phyloP scores from a whole-genome alignment of 306 rosid genomes.

The Corylus heterophylla region DNA sequence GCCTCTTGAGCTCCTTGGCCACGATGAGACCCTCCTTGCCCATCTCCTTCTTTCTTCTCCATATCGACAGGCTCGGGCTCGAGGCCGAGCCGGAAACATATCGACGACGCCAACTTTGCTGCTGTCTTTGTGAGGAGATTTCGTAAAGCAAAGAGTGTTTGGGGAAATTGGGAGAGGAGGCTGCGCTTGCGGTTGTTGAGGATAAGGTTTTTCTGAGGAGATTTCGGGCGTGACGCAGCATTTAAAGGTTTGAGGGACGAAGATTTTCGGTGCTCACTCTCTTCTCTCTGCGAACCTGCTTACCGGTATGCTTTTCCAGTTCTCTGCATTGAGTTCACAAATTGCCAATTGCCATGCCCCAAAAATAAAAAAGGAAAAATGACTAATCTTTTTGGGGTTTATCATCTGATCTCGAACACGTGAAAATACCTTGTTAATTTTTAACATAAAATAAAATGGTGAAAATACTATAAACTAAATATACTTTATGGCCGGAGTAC shows the following conservation, averaged over 20 bases:
- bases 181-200: background rate
- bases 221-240: constrained; percentile 30
- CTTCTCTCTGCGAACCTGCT: background rate
- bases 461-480: too few relatives aligned
- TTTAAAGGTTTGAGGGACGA: background rate
- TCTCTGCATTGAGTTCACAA: too few relatives aligned
- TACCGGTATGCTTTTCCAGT: too few relatives aligned
- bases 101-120: constrained; percentile 10
- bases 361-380: too few relatives aligned
- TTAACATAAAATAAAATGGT: too few relatives aligned
- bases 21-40: constrained; percentile 78
- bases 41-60: constrained; percentile 94
- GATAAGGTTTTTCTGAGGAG: constrained; percentile 28
- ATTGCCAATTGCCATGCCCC: too few relatives aligned
- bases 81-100: constrained; percentile 44
- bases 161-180: background rate
- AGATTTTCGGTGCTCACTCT: background rate
- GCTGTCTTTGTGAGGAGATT: background rate
- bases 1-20: constrained; percentile 81
- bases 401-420: too few relatives aligned
- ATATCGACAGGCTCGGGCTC: constrained; percentile 86
- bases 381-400: too few relatives aligned
- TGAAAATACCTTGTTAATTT: too few relatives aligned
- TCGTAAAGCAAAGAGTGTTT: background rate
- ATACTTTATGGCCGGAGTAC: too few relatives aligned